A percentile compares a stretch with the other conserved stretches of the same genome.
These are phyloP conservation scores for Spencermartinsiella europaea DNA, from an alignment of 805 yeast species.

Conservation along the genomic window DNA sequence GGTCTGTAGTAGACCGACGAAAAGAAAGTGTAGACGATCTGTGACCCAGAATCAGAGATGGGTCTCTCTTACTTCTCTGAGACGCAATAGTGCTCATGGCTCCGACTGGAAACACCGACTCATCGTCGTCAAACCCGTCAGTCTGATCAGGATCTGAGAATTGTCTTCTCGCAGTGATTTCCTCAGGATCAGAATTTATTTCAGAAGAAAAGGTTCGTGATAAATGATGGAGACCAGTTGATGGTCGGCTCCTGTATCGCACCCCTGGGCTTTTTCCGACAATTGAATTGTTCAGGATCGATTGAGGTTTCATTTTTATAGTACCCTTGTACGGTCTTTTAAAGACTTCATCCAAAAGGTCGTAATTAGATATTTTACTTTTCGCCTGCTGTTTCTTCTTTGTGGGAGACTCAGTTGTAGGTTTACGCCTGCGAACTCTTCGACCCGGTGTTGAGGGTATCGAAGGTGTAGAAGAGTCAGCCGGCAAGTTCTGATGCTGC, in stretches of 20 bases:
- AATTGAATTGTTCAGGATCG: neutral
- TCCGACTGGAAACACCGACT: neutral
- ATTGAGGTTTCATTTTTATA: slow-evolving; percentile 14
- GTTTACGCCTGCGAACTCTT: neutral
- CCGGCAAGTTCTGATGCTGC: neutral
- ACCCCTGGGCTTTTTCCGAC: slow-evolving; percentile 1
- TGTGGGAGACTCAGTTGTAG: neutral
- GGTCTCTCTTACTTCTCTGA: neutral
- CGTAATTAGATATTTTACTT: slow-evolving; percentile 24
- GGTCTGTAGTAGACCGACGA: neutral
- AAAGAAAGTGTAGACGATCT: neutral
- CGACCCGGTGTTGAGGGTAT: neutral
- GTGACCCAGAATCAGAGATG: neutral
- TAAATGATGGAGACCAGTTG: neutral
- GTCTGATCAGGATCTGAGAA: neutral
- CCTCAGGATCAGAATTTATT: slow-evolving; percentile 4
- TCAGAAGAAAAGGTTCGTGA: neutral
- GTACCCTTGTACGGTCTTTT: slow-evolving; percentile 27
- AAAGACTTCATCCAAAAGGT: slow-evolving; percentile 28
- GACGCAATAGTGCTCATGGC: neutral
- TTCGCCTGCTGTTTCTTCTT: slow-evolving; percentile 10
- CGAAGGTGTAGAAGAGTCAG: neutral
- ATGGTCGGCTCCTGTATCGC: slow-evolving; percentile 3
- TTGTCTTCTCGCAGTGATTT: neutral
- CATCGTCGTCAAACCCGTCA: neutral